These are phyloP conservation scores for Chaetomiaceae sp. DNA, from an alignment of 2,329 filamentous ascomycete species.

Conservation along the genomic window DNA sequence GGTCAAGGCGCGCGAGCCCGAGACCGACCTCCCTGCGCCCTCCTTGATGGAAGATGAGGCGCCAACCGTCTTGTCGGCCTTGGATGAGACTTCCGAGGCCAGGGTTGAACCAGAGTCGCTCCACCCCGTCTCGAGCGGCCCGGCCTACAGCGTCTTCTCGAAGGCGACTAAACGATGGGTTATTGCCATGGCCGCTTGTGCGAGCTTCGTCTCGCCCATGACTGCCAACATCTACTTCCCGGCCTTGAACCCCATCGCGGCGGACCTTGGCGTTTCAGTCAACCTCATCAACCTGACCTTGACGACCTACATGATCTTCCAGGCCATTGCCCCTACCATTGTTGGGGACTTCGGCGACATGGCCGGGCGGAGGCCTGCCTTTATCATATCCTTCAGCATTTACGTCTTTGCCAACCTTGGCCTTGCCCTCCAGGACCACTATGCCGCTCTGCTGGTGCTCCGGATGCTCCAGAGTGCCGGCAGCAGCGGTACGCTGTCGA, in stretches of 20 bases:
- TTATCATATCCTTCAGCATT: slow-evolving; percentile 52
- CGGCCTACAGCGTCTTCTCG: slow-evolving; percentile 39
- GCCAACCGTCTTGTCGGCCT: background rate
- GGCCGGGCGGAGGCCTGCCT: slow-evolving; percentile 57
- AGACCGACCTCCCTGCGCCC: background rate
- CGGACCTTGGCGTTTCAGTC: slow-evolving; percentile 36
- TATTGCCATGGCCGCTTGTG: slow-evolving; percentile 46
- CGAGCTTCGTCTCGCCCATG: slow-evolving; percentile 53
- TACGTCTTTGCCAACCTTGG: slow-evolving; percentile 57
- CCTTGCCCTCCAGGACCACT: slow-evolving; percentile 53
- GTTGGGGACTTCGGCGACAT: slow-evolving; percentile 59
- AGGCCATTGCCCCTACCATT: slow-evolving; percentile 56
- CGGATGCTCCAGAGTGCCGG: slow-evolving; percentile 60
- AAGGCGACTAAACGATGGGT: slow-evolving; percentile 46
- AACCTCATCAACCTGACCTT: slow-evolving; percentile 45
- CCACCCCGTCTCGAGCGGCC: slow-evolving; percentile 35
- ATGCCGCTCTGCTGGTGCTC: slow-evolving; percentile 54
- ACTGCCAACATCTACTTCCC: slow-evolving; percentile 56
- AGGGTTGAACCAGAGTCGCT: slow-evolving; percentile 30
- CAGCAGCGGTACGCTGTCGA: slow-evolving; percentile 63
- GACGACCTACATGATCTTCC: slow-evolving; percentile 60
- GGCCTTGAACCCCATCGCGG: slow-evolving; percentile 37
- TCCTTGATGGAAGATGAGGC: background rate
- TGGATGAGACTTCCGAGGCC: slow-evolving; percentile 9
- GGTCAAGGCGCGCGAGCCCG: background rate